phyloP scores from a whole-genome alignment of 2,329 filamentous ascomycete species.

The Cladosporium sp. region DNA sequence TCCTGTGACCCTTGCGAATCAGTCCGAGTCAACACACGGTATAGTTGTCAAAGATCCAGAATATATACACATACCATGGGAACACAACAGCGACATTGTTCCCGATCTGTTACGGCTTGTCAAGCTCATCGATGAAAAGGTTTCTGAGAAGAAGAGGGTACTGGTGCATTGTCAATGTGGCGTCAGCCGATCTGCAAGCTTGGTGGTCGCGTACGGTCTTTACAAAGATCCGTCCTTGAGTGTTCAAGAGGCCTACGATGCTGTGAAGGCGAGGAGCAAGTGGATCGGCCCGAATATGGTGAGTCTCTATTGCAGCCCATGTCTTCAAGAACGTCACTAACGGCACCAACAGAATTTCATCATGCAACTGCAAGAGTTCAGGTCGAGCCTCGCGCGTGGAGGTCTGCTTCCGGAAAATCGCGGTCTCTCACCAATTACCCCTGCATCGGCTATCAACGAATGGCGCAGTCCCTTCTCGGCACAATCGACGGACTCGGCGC shows the following conservation, averaged over 20 bases:
- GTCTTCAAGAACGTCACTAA: background rate
- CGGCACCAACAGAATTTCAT: slow-evolving; percentile 57
- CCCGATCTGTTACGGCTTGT: slow-evolving; percentile 71
- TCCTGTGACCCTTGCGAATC: slow-evolving; percentile 32
- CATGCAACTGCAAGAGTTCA: slow-evolving; percentile 81
- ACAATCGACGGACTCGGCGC: slow-evolving; percentile 1
- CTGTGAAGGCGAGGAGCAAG: slow-evolving; percentile 72
- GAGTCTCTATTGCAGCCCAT: background rate
- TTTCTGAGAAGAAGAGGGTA: slow-evolving; percentile 70
- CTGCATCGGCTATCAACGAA: slow-evolving; percentile 30
- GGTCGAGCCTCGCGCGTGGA: slow-evolving; percentile 40
- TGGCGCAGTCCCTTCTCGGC: slow-evolving; percentile 30
- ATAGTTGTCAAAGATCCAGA: slow-evolving; percentile 57
- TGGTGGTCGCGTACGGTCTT: slow-evolving; percentile 81
- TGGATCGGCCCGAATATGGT: slow-evolving; percentile 89
- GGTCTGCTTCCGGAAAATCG: slow-evolving; percentile 32
- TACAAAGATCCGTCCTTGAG: slow-evolving; percentile 72
- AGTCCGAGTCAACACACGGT: slow-evolving; percentile 22
- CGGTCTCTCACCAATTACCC: slow-evolving; percentile 30
- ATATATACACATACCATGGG: slow-evolving; percentile 84
- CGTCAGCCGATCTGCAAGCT: slow-evolving; percentile 76
- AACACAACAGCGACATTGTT: slow-evolving; percentile 82
- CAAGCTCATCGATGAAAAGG: slow-evolving; percentile 68
- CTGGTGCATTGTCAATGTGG: slow-evolving; percentile 83
- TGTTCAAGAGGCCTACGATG: slow-evolving; percentile 79